These are phyloP conservation scores for Salicornia ramosissima DNA, from an alignment of 148 eudicot genomes.

Conservation along the genomic window DNA sequence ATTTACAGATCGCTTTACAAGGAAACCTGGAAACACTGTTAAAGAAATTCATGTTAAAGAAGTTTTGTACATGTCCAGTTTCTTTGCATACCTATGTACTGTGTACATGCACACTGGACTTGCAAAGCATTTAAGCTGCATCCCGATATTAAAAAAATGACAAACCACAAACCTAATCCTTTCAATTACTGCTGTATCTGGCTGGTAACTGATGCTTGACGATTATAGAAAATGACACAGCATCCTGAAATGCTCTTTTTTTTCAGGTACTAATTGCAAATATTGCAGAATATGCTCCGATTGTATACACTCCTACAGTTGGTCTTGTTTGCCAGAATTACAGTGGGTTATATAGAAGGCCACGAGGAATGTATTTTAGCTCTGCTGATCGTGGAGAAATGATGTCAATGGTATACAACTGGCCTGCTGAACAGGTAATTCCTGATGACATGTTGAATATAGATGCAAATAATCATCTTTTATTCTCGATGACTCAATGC, in stretches of 20 bases:
- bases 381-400: conserved; percentile 96
- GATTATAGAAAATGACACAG: conserved; percentile 5
- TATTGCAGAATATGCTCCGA: conserved; percentile 94
- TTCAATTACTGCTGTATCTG: background rate
- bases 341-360: conserved; percentile 92
- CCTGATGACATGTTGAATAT: background rate
- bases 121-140: background rate
- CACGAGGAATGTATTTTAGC: conserved; percentile 96
- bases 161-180: background rate
- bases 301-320: conserved; percentile 96
- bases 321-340: conserved; percentile 97
- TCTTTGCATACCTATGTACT: background rate
- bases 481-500: background rate
- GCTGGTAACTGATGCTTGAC: background rate
- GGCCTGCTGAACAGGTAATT: conserved; percentile 96
- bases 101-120: background rate
- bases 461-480: background rate
- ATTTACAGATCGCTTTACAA: background rate
- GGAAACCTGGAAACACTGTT: background rate
- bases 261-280: conserved; percentile 80
- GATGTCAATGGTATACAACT: conserved; percentile 99
- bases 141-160: background rate
- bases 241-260: conserved; percentile 2
- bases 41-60: background rate
- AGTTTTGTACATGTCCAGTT: background rate